A percentile compares a stretch with the other conserved stretches of the same genome.
Evolutionary conservation across 129 eudicot genomes (phyloP).

Genomic region (Flaveria sonorensis): DNA sequence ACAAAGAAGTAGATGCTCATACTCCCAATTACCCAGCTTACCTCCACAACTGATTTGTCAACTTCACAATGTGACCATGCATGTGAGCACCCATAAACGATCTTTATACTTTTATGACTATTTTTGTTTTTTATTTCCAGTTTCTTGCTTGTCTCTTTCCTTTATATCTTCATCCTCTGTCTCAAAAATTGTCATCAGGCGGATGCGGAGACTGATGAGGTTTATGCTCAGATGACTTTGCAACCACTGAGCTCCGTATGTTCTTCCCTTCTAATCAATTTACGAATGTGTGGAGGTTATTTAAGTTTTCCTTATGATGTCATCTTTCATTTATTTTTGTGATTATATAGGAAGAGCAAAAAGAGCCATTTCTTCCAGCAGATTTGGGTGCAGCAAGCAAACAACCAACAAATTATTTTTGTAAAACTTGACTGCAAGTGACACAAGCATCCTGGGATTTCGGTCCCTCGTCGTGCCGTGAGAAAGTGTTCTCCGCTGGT

Average conservation of each 20-base stretch:
- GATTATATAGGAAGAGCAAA: constrained; percentile 71
- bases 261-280: background rate
- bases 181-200: constrained; percentile 55
- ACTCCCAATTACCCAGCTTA: constrained; percentile 84
- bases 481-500: constrained; percentile 93
- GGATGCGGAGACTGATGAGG: constrained; percentile 92
- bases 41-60: constrained; percentile 90
- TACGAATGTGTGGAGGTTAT: background rate
- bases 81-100: constrained; percentile 46
- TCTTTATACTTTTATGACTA: background rate
- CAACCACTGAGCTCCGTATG: constrained; percentile 81
- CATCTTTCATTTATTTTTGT: background rate
- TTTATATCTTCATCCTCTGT: constrained; percentile 13
- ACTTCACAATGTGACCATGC: constrained; percentile 94
- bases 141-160: background rate
- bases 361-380: constrained; percentile 74
- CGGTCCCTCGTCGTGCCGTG: constrained; percentile 95
- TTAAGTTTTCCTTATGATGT: background rate
- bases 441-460: constrained; percentile 95
- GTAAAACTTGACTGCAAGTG: constrained; percentile 93
- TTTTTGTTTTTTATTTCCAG: background rate
- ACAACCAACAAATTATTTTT: constrained; percentile 92
- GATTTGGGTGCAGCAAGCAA: constrained; percentile 74
- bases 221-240: constrained; percentile 87
- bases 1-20: constrained; percentile 84